Evolutionary conservation across 192 early-diverging fungal species (phyloP).

Genomic region (Gryganskiella cystojenkinii): DNA sequence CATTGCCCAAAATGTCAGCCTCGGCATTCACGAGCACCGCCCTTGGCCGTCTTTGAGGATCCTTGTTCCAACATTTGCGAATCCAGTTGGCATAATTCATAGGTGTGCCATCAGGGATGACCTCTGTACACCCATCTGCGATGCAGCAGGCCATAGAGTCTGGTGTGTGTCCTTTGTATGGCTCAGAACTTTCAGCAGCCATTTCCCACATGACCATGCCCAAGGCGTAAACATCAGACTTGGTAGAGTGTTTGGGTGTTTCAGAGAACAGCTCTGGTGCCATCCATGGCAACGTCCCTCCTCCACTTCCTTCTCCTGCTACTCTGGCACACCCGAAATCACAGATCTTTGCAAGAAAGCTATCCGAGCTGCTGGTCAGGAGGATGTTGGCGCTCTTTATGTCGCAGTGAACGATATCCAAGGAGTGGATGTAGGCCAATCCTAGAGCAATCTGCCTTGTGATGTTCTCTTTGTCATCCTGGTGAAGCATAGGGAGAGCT

Average conservation of each 20-base stretch:
- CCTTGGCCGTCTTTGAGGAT: not conserved
- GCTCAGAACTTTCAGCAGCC: not conserved
- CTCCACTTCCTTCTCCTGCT: not conserved
- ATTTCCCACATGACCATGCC: slow-evolving; percentile 8
- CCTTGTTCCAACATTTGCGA: not conserved
- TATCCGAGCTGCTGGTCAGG: not conserved
- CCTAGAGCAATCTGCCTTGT: not conserved
- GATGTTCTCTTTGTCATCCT: not conserved
- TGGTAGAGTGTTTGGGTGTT: not conserved
- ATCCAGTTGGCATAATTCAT: not conserved
- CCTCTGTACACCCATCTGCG: not conserved
- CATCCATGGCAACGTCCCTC: not conserved
- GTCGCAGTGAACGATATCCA: slow-evolving; percentile 7
- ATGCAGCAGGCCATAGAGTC: not conserved
- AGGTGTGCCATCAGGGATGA: not conserved
- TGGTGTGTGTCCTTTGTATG: not conserved
- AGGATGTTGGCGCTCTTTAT: slow-evolving; percentile 12
- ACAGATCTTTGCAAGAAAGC: slow-evolving; percentile 5
- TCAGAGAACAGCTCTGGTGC: not conserved
- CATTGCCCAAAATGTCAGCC: not conserved
- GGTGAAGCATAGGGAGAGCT: not conserved
- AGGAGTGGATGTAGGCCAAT: not conserved
- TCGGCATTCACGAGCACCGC: no score
- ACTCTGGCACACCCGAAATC: not conserved
- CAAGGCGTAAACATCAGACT: slow-evolving; percentile 3